Evolutionary conservation across 352 stramenopile species (phyloP).

Genomic region (Phytophthora hybrid): DNA sequence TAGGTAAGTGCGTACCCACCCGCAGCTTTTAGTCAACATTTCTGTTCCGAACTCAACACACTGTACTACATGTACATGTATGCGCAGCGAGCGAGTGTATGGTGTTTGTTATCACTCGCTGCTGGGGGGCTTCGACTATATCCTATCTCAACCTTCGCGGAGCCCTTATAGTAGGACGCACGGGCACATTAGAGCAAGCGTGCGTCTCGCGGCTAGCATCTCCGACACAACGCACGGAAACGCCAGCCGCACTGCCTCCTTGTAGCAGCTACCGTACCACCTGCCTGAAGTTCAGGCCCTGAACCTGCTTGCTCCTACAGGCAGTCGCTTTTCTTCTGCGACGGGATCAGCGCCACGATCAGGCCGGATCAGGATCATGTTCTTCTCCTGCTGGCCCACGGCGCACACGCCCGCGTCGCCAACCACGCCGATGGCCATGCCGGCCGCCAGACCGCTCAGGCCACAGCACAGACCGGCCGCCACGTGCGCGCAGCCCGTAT

Average conservation of each 20-base stretch:
- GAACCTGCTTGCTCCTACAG: constrained; percentile 37
- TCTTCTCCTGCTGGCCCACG: constrained; percentile 98
- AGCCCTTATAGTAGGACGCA: too few relatives aligned
- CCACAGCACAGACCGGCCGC: constrained; percentile 95
- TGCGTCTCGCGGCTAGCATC: neutral
- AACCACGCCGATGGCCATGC: constrained; percentile 96
- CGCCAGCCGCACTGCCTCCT: neutral
- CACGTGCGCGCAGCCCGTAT: constrained; percentile 95
- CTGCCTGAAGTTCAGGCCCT: too few relatives aligned
- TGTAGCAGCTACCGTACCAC: too few relatives aligned
- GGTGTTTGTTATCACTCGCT: too few relatives aligned
- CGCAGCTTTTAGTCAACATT: too few relatives aligned
- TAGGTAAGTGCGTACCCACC: too few relatives aligned
- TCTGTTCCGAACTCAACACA: too few relatives aligned
- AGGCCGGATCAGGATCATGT: constrained; percentile 98
- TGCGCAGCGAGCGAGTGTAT: too few relatives aligned
- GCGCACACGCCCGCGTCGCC: constrained; percentile 96
- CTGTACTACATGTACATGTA: too few relatives aligned
- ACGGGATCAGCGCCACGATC: constrained; percentile 95
- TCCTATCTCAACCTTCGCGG: too few relatives aligned
- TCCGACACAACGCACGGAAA: neutral
- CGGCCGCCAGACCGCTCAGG: constrained; percentile 92
- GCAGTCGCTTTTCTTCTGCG: constrained; percentile 78
- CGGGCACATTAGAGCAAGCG: too few relatives aligned
- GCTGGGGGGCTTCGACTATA: too few relatives aligned